Base-by-base conservation (phyloP, 805 yeast species). In the Saccharomyces eubayanus region DNA sequence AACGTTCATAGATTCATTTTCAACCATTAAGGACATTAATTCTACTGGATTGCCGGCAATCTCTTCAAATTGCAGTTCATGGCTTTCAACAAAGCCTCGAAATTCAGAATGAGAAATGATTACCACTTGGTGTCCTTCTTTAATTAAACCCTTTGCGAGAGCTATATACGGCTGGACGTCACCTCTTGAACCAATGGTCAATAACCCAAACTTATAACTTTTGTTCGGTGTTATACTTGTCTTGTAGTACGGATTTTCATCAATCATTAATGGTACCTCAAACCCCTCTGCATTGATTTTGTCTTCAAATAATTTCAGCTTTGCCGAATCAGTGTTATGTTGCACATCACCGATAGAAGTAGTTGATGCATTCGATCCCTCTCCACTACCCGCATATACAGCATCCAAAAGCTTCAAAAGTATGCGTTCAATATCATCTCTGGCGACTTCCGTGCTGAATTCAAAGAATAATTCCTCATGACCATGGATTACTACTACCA, bases 151-250 rank as follows among this genome's bases (percentile, higher is more conserved):
- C 59, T 83, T 82, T 0, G 89, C 94, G n/a, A 92, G 71, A 0
- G 97, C 92, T 59, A 92, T 86, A 66, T 90, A 92, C 0, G 98
- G 98, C 70, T 92, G 98, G 6, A 92, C 97, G 70, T 92, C 98
- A 31, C 98, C 98, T 55, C 98, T 77, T 0, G 97, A 89, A 0
- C 98, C 98, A 62, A 92, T 92, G 0, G 97, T 92, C 54, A 92
- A 70, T 49, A 89, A 72, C 0, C 87, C 84, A 62, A 91, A 79
- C 29, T 77, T 78, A 60, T 77, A 78, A 2, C 81, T 69, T 50
- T 79, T 75, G 1, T 75, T 64, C 0, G 96, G 87, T 53, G 73
- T 75, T 31, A 81, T 71, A 48, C 71, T 77, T 0, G 81, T 79
- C 48, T 76, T 74, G 55, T 74, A 68, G 55, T 75, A 72, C 0